These are phyloP conservation scores for Erythrobasidium yunnanense DNA, from an alignment of 768 basidiomycete genomes.

Conservation along the genomic window DNA sequence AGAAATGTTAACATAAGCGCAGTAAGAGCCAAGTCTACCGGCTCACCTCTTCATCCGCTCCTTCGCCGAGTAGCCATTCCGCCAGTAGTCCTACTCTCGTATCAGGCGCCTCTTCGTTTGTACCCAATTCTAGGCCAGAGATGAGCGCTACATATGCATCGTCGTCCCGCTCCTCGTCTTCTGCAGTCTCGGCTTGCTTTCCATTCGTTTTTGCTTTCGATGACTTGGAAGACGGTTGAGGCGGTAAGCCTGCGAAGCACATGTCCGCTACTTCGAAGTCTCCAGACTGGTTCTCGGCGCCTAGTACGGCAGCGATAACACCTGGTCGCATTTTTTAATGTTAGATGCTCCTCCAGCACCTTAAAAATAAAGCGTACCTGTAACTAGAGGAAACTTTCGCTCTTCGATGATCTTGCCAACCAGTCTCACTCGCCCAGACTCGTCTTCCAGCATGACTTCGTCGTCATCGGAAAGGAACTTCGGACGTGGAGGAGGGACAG, in stretches of 20 bases:
- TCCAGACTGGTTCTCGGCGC: conserved; percentile 75
- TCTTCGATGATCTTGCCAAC: conserved; percentile 59
- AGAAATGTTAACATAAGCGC: background rate
- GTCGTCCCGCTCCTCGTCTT: conserved; percentile 60
- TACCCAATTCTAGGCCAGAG: conserved; percentile 74
- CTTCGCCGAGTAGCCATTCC: conserved; percentile 79
- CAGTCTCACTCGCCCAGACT: conserved; percentile 79
- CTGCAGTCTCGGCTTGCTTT: conserved; percentile 30
- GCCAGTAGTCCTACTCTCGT: conserved; percentile 72
- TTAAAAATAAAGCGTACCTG: conserved; percentile 45
- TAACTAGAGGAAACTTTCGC: conserved; percentile 56
- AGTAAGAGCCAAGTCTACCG: no score
- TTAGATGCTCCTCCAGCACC: background rate
- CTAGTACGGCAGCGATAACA: conserved; percentile 76
- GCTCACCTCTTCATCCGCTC: conserved; percentile 50
- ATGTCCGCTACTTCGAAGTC: conserved; percentile 89
- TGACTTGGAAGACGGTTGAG: conserved; percentile 44
- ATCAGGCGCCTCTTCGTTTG: conserved; percentile 44
- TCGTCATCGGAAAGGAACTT: conserved; percentile 73
- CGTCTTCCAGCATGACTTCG: conserved; percentile 82
- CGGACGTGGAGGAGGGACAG: conserved; percentile 61
- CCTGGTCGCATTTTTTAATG: conserved; percentile 42
- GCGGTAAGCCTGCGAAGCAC: conserved; percentile 73
- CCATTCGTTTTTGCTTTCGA: background rate
- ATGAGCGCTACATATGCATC: conserved; percentile 75